Base-by-base conservation (phyloP, 768 basidiomycete species). In the Naematelia aurantialba region DNA sequence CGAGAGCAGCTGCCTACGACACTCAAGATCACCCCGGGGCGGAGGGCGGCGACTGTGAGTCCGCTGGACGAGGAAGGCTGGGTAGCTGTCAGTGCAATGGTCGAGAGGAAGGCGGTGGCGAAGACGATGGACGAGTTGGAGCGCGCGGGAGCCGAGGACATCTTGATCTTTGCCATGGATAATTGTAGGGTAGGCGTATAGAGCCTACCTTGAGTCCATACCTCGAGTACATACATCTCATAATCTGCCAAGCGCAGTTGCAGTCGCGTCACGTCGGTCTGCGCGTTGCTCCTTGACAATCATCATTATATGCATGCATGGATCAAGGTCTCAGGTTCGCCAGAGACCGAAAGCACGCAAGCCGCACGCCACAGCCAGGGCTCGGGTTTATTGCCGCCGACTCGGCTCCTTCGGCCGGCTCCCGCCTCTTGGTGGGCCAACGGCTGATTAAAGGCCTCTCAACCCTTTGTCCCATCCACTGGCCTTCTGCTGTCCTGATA, bases 11-110 rank as follows among this genome's bases (percentile, higher is more conserved):
- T 99, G 11, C 66, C 80, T 12, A 80, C 78, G 1, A 92, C 89
- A 1, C 82, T 84, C 0, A 66, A 69, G 22, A 80, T 98, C 74
- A 93, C 94, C 0, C 96, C 94, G 0, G 96, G 96, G 3, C 81
- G 92, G 48, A 80, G 88, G 58, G 92, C 89, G 1, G 87, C 96
- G 19, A 96, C 96, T 3, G 82, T 99, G 29, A 75, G 72, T 45
- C 85, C 87, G 4, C 76, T 98, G 27, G 96, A 97, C 57, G 82
- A 86, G 58, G 82, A 84, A 14, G 83, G 83, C 3, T 99, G 96
- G 96, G 86, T 92, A 2, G 92, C 87, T 1, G 89, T 99, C 31
- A 92, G 86, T 74, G 82, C 82, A 45, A 97, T 98, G 93, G 87
- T 97, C 5, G 87, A 89, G 79, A 90, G 89, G 80, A 87, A 84